phyloP scores from a whole-genome alignment of 2,329 filamentous ascomycete species.

The Gnomoniopsis smithogilvyi region DNA sequence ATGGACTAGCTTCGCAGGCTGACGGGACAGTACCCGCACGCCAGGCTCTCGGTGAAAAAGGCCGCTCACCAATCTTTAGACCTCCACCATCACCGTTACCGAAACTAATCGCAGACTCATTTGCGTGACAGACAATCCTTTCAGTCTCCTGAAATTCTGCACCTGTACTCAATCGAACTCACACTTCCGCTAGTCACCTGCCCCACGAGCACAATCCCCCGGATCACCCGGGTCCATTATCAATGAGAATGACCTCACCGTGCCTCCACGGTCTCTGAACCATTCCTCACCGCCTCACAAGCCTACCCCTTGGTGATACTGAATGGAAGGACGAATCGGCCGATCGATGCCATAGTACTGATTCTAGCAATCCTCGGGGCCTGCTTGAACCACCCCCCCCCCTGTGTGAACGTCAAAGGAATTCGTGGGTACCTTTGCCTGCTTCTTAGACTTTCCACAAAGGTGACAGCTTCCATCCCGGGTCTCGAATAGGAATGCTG shows the following conservation, averaged over 20 bases:
- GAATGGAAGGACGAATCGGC: constrained; percentile 7
- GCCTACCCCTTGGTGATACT: neutral
- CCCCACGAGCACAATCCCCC: neutral
- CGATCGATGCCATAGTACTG: neutral
- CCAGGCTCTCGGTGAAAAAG: no score
- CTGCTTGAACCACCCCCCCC: neutral
- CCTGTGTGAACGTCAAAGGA: neutral
- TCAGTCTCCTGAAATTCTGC: no score
- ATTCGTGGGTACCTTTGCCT: neutral
- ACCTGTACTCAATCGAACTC: no score
- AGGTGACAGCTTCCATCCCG: neutral
- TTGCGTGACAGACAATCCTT: no score
- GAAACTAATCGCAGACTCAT: no score
- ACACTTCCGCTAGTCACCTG: neutral
- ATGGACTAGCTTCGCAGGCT: no score
- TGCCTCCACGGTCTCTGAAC: neutral
- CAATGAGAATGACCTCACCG: constrained; percentile 7
- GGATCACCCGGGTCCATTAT: neutral
- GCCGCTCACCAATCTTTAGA: no score
- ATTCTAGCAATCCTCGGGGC: neutral
- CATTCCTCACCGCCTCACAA: neutral
- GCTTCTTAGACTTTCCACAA: constrained; percentile 1
- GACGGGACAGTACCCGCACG: no score
- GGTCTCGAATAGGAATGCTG: constrained; percentile 11
- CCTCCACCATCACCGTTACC: no score